These are phyloP conservation scores for Collybiopsis luxurians DNA, from an alignment of 768 basidiomycete genomes.

Conservation along the genomic window DNA sequence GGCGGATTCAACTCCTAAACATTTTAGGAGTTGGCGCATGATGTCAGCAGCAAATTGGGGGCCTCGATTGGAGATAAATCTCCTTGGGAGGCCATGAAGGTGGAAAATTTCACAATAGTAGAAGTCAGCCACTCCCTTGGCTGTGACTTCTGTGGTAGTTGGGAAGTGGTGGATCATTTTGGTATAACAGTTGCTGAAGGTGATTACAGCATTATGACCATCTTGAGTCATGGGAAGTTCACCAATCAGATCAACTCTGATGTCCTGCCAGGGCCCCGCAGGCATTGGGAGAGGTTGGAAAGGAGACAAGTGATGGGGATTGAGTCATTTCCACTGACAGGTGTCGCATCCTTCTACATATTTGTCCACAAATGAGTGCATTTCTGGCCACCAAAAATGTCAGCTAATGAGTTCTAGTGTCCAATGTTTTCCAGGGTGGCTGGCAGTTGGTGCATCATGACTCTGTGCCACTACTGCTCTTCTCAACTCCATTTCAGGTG, in stretches of 20 bases:
- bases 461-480: slow-evolving; percentile 14
- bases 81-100: no score
- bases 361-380: slow-evolving; percentile 14
- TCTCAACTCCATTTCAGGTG: slow-evolving; percentile 8
- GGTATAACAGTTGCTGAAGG: slow-evolving; percentile 23
- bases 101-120: no score
- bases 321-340: slow-evolving; percentile 13
- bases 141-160: no score
- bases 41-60: no score
- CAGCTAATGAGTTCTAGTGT: slow-evolving; percentile 19
- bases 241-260: slow-evolving; percentile 21
- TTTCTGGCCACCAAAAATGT: slow-evolving; percentile 22
- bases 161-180: slow-evolving; percentile 22
- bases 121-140: no score
- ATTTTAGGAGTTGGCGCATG: no score
- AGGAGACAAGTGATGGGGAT: not conserved
- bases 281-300: slow-evolving; percentile 2
- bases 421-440: slow-evolving; percentile 25
- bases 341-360: slow-evolving; percentile 26
- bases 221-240: slow-evolving; percentile 13
- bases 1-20: no score
- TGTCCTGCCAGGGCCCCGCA: slow-evolving; percentile 14
- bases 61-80: no score
- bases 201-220: slow-evolving; percentile 17
- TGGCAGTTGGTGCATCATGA: slow-evolving; percentile 20